These are phyloP conservation scores for Eimeria acervulina DNA, from an alignment of 169 alveolate genomes.

Conservation along the genomic window DNA sequence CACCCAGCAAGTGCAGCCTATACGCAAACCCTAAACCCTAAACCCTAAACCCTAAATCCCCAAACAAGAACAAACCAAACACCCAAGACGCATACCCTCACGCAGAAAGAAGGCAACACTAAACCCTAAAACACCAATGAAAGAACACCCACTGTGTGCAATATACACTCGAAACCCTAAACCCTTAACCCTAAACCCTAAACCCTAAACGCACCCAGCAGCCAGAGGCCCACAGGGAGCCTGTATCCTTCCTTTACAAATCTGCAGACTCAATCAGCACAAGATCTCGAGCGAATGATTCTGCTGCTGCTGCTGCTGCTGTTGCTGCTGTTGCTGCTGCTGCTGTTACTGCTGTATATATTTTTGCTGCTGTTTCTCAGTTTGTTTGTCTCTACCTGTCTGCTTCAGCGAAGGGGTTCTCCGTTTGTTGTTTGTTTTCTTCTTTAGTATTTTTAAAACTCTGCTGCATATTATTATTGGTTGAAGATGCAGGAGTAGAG, in stretches of 20 bases:
- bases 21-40: slow-evolving; percentile 29
- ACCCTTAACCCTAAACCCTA: slow-evolving; percentile 24
- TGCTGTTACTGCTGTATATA: not conserved
- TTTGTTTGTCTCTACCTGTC: not conserved
- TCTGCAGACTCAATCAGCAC: not conserved
- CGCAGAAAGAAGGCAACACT: too few species aligned
- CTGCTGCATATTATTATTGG: not conserved
- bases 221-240: slow-evolving; percentile 26
- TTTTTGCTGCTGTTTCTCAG: not conserved
- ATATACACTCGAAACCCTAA: not conserved
- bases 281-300: not conserved
- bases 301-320: slow-evolving; percentile 42
- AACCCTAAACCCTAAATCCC: slow-evolving; percentile 57
- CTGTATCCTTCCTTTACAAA: slow-evolving; percentile 21
- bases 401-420: not conserved
- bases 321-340: slow-evolving; percentile 18
- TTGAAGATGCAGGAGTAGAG: not conserved
- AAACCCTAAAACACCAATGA: not conserved
- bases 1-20: slow-evolving; percentile 82
- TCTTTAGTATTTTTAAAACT: not conserved
- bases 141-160: too few species aligned
- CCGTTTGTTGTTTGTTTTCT: not conserved
- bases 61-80: not conserved
- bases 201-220: not conserved
- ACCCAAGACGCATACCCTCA: too few species aligned